Percentiles rank a stretch among this genome's conserved stretches.
Evolutionary conservation across 129 eudicot species (phyloP).

Genomic region (Oenanthe sinensis): DNA sequence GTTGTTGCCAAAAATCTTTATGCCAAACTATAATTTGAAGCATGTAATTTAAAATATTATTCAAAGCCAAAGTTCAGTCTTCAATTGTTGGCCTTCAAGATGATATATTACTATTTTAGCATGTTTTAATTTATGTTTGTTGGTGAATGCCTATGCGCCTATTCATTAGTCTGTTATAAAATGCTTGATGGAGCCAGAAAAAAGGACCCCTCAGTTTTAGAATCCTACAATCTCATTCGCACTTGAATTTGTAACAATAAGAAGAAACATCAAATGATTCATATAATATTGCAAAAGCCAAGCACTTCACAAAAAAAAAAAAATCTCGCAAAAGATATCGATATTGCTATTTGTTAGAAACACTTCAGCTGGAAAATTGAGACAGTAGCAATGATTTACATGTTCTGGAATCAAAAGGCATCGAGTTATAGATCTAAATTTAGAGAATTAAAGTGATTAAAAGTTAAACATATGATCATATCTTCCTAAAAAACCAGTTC

Average conservation of each 20-base stretch:
- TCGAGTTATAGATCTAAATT: too few species aligned
- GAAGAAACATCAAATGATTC: not conserved
- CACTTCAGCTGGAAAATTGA: not conserved
- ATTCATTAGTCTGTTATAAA: not conserved
- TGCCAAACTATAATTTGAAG: not conserved
- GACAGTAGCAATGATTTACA: not conserved
- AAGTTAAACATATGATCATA: not conserved
- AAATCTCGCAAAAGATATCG: not conserved
- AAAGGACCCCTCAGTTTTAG: not conserved
- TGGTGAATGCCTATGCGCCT: not conserved
- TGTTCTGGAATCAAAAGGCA: not conserved
- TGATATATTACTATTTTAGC: not conserved
- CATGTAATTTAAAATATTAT: too few species aligned
- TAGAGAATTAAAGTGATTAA: not conserved
- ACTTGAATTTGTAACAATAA: not conserved
- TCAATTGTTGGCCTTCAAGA: not conserved
- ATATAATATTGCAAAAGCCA: too few species aligned
- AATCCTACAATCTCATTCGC: not conserved
- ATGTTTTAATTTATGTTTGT: not conserved
- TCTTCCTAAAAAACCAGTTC: not conserved
- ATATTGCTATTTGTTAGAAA: not conserved
- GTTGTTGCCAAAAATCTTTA: too few species aligned
- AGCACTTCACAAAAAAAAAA: too few species aligned
- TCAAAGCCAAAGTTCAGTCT: not conserved
- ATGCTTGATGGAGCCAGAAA: not conserved